Evolutionary conservation across 352 stramenopile species (phyloP).

Genomic region (Phytophthora chlamydospora): DNA sequence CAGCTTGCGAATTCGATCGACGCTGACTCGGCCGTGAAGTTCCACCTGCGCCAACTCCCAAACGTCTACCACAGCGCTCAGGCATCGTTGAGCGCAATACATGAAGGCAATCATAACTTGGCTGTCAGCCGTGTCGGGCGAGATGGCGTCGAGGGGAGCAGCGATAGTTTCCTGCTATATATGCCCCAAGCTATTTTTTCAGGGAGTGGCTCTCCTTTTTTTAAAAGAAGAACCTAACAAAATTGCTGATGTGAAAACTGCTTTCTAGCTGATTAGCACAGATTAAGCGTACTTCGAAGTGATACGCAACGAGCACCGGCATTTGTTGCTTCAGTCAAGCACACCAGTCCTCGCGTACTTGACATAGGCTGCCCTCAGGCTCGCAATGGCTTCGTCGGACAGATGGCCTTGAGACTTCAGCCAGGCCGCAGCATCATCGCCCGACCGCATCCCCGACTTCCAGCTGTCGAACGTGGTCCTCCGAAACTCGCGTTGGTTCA

Average conservation of each 20-base stretch:
- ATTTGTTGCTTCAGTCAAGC: too few species aligned
- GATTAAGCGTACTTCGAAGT: too few species aligned
- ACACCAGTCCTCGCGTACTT: too few species aligned
- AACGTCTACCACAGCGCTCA: background rate
- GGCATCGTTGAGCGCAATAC: background rate
- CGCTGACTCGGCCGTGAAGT: slow-evolving; percentile 8
- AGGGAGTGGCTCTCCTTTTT: too few species aligned
- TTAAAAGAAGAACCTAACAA: too few species aligned
- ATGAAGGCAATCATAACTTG: background rate
- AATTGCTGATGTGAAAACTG: too few species aligned
- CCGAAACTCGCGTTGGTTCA: background rate
- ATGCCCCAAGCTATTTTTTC: too few species aligned
- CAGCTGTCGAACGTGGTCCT: background rate
- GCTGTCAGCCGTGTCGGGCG: too few species aligned
- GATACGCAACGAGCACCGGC: too few species aligned
- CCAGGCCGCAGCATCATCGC: background rate
- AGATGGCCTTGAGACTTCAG: slow-evolving; percentile 1
- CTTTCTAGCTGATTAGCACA: too few species aligned
- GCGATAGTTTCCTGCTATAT: too few species aligned
- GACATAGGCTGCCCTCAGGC: background rate
- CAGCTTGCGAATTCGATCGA: background rate
- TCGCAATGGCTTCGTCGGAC: background rate
- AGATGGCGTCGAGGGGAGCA: too few species aligned
- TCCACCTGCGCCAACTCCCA: slow-evolving; percentile 20
- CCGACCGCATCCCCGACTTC: background rate